These are phyloP conservation scores for Cystofilobasidium macerans DNA, from an alignment of 768 basidiomycete genomes.

Conservation along the genomic window DNA sequence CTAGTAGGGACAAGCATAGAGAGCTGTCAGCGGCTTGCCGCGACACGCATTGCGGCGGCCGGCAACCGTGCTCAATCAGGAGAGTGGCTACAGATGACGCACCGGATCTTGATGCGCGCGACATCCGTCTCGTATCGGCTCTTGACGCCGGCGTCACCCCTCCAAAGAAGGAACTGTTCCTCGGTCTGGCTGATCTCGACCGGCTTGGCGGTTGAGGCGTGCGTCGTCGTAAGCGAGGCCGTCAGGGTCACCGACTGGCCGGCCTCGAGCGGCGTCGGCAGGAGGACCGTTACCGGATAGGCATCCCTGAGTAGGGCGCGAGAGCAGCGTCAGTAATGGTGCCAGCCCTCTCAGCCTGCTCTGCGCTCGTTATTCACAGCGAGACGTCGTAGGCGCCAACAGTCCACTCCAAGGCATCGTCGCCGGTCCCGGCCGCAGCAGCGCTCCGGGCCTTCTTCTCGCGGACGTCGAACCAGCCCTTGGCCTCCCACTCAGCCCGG, in stretches of 20 bases:
- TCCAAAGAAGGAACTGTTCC: slow-evolving; percentile 67
- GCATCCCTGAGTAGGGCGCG: slow-evolving; percentile 7
- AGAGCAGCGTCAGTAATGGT: no score
- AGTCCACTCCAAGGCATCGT: slow-evolving; percentile 38
- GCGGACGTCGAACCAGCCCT: slow-evolving; percentile 52
- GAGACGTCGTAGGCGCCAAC: neutral
- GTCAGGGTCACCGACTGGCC: slow-evolving; percentile 64
- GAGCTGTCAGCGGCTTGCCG: neutral
- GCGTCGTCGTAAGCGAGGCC: slow-evolving; percentile 65
- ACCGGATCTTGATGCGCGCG: slow-evolving; percentile 82
- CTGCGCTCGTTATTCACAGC: no score
- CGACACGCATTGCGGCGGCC: neutral
- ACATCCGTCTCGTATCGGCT: slow-evolving; percentile 71
- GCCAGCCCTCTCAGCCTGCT: no score
- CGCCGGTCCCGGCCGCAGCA: slow-evolving; percentile 44
- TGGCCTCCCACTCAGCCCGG: slow-evolving; percentile 27
- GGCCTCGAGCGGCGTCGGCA: slow-evolving; percentile 51
- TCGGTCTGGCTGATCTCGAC: slow-evolving; percentile 60
- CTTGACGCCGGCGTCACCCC: slow-evolving; percentile 63
- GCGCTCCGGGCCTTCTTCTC: slow-evolving; percentile 54
- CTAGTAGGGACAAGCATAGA: slow-evolving; percentile 39
- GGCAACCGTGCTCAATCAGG: neutral
- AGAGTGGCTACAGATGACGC: slow-evolving; percentile 30
- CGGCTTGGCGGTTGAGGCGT: slow-evolving; percentile 68
- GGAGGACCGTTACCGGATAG: slow-evolving; percentile 48